Conservation (phyloP, 805 yeast species). For the Kregervanrija fluxuum region DNA sequence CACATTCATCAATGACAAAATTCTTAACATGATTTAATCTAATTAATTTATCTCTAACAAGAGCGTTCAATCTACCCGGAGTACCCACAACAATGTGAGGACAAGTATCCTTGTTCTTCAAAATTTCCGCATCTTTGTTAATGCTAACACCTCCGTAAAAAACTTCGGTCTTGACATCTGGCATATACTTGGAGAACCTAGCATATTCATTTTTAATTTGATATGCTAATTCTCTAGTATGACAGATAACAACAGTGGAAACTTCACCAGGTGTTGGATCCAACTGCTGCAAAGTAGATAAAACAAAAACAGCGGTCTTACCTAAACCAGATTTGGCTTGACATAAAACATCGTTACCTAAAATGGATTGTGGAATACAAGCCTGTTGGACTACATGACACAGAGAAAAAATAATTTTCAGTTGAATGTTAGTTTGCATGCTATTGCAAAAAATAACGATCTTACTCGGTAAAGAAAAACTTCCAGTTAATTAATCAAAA, state of each 20-base stretch:
- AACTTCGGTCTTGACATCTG: conserved; percentile 94
- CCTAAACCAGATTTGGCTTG: conserved; percentile 99
- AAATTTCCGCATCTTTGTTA: conserved; percentile 74
- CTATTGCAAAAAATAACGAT: not conserved
- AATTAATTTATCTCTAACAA: conserved; percentile 84
- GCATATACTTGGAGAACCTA: conserved; percentile 97
- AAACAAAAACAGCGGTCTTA: conserved; percentile 96
- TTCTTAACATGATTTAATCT: conserved; percentile 86
- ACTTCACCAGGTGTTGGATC: conserved; percentile 98
- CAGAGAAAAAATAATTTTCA: conserved; percentile 1
- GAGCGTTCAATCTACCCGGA: conserved; percentile 94
- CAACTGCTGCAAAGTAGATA: conserved; percentile 91
- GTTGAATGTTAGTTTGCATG: conserved; percentile 5
- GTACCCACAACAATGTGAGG: conserved; percentile 98
- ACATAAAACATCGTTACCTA: conserved; percentile 96
- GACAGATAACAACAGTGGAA: conserved; percentile 90
- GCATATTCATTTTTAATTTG: conserved; percentile 96
- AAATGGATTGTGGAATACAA: conserved; percentile 95
- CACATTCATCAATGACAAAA: conserved; percentile 97
- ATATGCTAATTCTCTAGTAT: conserved; percentile 97
- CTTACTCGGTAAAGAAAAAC: not conserved
- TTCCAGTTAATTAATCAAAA: too few relatives aligned
- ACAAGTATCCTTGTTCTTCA: conserved; percentile 86
- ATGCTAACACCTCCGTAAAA: conserved; percentile 94
- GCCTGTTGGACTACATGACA: conserved; percentile 77